Evolutionary conservation across 345 rosid species (phyloP), one percentile per base, ranked within the genome.

Genomic region (Heritiera littoralis): DNA sequence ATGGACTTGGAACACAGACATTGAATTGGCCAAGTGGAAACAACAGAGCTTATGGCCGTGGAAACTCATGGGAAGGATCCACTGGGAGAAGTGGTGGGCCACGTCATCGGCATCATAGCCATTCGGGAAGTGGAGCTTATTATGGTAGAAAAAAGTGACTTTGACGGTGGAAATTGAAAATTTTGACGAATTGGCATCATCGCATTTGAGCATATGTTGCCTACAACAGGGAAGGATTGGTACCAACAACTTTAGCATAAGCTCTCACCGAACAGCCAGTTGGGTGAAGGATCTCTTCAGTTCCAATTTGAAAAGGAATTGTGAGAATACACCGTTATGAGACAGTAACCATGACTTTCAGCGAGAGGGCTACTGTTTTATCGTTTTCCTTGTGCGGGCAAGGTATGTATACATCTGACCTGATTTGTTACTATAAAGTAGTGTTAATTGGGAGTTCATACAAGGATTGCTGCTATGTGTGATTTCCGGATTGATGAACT

Each of bases 11-110:
- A 35, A 79, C 88, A 43, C 98, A 94, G 80, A 81, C 85, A 23
- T 74, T 85, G 79, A 93, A 93, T 80, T 94, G 98, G 98, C 92
- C 88, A 30, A 89, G 90, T 77, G 87, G 90, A 64, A 88, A 89
- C 77, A 75, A 88, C 82, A 89, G 90, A 83, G 85, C 83, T 69
- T 51, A 78, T 10, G 28, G 85, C 80, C 89, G 92, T 9, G 72
- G 92, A 55, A 78, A 85, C 81, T 66, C 79, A 17, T 85, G 90
- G 85, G 96, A 90, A 70, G 95, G 93, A 40, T 82, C 90, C 43
- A 75, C 90, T 48, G 87, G 90, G 64, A 89, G 91, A 80, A 79
- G 87, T 32, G 84, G 88, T n/a, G 95, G 92, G 15, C 83, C 92
- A 60, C 96, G 94, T 61, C 80, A 89, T 66, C 89, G 98, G 68